phyloP scores from a whole-genome alignment of 768 basidiomycete species.

The Agrocybe pediades region DNA sequence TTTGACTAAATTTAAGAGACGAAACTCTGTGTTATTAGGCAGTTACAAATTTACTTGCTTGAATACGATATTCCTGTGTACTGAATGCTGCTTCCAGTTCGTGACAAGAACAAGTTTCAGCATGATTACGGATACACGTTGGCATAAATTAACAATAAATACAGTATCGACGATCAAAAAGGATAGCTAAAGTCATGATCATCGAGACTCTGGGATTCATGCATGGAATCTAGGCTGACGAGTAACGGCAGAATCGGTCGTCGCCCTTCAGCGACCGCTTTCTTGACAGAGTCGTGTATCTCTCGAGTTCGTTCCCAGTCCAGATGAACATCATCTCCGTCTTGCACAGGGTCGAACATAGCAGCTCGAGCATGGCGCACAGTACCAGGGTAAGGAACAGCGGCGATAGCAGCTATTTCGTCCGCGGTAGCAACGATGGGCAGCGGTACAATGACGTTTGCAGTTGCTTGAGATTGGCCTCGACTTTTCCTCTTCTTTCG shows the following conservation, averaged over 20 bases:
- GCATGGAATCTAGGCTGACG: no score
- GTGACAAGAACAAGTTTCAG: no score
- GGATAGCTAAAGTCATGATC: no score
- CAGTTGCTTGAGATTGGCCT: not conserved
- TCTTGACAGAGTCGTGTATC: constrained; percentile 30
- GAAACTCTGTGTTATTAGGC: no score
- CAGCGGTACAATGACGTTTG: not conserved
- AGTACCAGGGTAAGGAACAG: constrained; percentile 20
- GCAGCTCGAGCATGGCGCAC: not conserved
- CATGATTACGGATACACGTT: no score
- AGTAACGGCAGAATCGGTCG: constrained; percentile 31
- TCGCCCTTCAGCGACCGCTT: constrained; percentile 29
- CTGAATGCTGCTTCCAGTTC: no score
- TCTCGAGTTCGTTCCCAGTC: constrained; percentile 38
- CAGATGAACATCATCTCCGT: constrained; percentile 29
- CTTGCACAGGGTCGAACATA: constrained; percentile 24
- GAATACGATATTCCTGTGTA: no score
- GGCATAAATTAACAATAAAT: no score
- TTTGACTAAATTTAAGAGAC: no score
- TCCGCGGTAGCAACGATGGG: not conserved
- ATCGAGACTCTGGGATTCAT: no score
- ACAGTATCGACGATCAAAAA: no score
- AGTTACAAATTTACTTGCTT: no score
- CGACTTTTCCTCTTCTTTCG: not conserved
- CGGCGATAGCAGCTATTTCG: constrained; percentile 13